Percentiles rank a stretch among this genome's conserved stretches.
These are phyloP conservation scores for Botrytis cinerea DNA, from an alignment of 2,329 filamentous ascomycete genomes.

Conservation along the genomic window DNA sequence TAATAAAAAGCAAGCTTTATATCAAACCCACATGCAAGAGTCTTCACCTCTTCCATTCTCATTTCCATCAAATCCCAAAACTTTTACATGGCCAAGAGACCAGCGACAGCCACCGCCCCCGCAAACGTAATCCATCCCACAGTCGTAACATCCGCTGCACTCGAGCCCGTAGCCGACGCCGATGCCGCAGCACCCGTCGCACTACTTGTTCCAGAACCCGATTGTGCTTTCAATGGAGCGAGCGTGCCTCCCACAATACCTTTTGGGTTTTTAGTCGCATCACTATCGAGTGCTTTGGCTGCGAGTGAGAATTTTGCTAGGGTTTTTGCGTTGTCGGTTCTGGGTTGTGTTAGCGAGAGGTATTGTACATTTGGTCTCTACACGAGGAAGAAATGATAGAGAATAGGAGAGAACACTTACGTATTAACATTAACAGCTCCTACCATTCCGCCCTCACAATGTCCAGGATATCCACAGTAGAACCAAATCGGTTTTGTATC, in stretches of 20 bases:
- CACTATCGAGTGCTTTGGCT: not conserved
- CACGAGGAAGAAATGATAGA: not conserved
- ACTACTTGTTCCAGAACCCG: not conserved
- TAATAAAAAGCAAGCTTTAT: not conserved
- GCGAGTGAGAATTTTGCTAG: not conserved
- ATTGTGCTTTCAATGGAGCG: not conserved
- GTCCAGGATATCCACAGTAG: conserved; percentile 45
- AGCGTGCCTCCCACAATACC: not conserved
- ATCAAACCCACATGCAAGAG: not conserved
- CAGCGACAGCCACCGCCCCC: conserved; percentile 2
- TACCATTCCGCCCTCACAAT: conserved; percentile 49
- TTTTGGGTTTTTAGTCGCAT: conserved; percentile 4
- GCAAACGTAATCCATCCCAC: conserved; percentile 8
- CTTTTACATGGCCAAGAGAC: conserved; percentile 4
- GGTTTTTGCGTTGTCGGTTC: conserved; percentile 10
- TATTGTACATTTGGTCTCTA: not conserved
- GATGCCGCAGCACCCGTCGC: not conserved
- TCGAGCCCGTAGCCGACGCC: not conserved
- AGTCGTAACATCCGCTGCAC: not conserved
- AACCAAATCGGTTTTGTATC: conserved; percentile 48
- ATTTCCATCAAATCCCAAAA: not conserved
- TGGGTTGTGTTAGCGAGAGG: not conserved
- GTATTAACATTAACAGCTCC: conserved; percentile 46
- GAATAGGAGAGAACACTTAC: conserved; percentile 35
- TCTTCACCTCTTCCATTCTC: not conserved